Conservation (phyloP, 495 filamentous ascomycete genomes). For the Apiosordaria backusii region DNA sequence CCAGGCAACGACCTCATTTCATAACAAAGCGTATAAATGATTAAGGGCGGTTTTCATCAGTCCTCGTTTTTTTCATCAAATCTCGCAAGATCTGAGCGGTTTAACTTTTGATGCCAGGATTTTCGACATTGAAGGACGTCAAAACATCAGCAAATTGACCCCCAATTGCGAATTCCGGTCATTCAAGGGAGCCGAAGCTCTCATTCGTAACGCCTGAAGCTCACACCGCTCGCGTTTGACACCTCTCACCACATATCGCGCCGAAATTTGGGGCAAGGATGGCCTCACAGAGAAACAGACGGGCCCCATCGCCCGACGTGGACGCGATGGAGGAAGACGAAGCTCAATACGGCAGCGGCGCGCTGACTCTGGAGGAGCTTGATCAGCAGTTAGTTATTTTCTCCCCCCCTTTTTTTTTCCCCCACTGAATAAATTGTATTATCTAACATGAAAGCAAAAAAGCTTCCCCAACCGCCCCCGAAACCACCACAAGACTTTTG, state of each 20-base stretch:
- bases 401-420: background rate
- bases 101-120: background rate
- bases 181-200: background rate
- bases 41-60: background rate
- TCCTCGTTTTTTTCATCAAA: no score
- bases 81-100: background rate
- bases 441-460: background rate
- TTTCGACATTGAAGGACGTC: background rate
- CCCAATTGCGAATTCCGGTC: background rate
- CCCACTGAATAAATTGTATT: background rate
- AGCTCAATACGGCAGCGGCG: slow-evolving; percentile 44
- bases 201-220: no score
- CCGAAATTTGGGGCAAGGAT: slow-evolving; percentile 16
- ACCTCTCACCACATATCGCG: background rate
- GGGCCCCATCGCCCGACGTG: slow-evolving; percentile 41
- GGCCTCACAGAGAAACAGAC: slow-evolving; percentile 20
- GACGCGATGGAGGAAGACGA: slow-evolving; percentile 52
- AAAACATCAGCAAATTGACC: background rate
- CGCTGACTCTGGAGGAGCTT: slow-evolving; percentile 50
- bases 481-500: slow-evolving; percentile 73
- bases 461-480: slow-evolving; percentile 82
- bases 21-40: background rate
- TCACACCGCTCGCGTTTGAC: background rate
- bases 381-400: slow-evolving; percentile 63
- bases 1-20: slow-evolving; percentile 9